These are phyloP conservation scores for Fusarium beomiforme DNA, from an alignment of 2,329 filamentous ascomycete genomes.

Conservation along the genomic window DNA sequence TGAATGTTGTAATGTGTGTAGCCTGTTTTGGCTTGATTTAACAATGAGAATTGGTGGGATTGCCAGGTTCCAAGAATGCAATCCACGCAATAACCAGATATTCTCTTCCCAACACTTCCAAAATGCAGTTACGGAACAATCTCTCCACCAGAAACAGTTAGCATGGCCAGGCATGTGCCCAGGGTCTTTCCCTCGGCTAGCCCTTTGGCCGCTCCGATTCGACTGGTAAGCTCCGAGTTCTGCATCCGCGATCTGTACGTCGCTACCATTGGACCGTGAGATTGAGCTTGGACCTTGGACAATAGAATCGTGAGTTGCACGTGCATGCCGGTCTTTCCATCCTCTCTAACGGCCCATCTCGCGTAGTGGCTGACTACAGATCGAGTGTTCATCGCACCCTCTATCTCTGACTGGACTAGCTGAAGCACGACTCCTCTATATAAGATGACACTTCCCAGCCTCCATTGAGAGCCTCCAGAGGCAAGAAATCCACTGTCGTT, in stretches of 20 bases:
- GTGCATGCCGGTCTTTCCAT: not conserved
- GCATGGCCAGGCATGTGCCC: not conserved
- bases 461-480: no score
- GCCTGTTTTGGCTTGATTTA: not conserved
- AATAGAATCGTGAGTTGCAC: not conserved
- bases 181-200: not conserved
- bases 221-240: not conserved
- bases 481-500: no score
- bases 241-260: not conserved
- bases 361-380: not conserved
- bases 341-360: not conserved
- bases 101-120: no score
- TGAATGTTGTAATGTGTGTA: not conserved
- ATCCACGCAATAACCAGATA: no score
- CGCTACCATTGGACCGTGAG: slow-evolving; percentile 1
- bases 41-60: not conserved
- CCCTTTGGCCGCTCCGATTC: not conserved
- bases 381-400: not conserved
- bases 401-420: not conserved
- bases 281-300: not conserved
- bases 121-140: no score
- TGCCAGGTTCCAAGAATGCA: no score
- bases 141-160: no score
- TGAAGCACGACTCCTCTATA: not conserved
- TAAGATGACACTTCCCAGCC: not conserved